Percentiles rank a stretch among this genome's conserved stretches.
phyloP scores from a whole-genome alignment of 2,329 filamentous ascomycete genomes.

The Fusarium luffae region DNA sequence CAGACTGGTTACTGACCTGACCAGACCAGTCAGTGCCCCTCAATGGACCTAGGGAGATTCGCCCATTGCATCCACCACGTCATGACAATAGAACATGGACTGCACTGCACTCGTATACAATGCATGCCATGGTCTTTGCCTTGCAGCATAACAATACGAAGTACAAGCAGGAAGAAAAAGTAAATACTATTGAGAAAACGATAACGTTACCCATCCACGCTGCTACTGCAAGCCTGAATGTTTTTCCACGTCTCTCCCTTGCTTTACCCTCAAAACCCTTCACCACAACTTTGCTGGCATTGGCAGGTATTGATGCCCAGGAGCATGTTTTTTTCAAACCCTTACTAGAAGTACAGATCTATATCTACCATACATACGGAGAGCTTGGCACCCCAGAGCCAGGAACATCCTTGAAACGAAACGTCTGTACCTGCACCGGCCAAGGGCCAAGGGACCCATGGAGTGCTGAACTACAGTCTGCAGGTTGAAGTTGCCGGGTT shows the following conservation, averaged over 20 bases:
- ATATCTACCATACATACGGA: not conserved
- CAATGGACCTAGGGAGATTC: not conserved
- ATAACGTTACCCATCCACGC: not conserved
- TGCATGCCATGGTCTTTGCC: slow-evolving; percentile 2
- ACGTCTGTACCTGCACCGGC: slow-evolving; percentile 33
- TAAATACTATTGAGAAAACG: not conserved
- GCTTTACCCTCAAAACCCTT: slow-evolving; percentile 11
- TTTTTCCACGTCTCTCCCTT: slow-evolving; percentile 16
- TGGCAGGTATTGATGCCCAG: not conserved
- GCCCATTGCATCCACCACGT: slow-evolving; percentile 5
- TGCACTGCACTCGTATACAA: not conserved
- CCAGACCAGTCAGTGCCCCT: not conserved
- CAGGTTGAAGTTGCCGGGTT: slow-evolving; percentile 7
- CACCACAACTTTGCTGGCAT: not conserved
- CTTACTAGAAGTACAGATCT: slow-evolving; percentile 1
- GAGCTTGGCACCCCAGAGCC: slow-evolving; percentile 20
- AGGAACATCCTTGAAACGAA: slow-evolving; percentile 26
- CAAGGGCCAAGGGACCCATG: slow-evolving; percentile 9
- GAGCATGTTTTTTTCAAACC: not conserved
- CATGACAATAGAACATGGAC: not conserved
- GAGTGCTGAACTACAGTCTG: slow-evolving; percentile 28
- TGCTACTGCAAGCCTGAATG: not conserved
- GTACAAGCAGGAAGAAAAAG: slow-evolving; percentile 3
- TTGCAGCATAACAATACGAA: not conserved
- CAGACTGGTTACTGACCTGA: not conserved